Percentiles rank a stretch among this genome's conserved stretches.
These are phyloP conservation scores for Clavulina sp. DNA, from an alignment of 768 basidiomycete species.

Conservation along the genomic window DNA sequence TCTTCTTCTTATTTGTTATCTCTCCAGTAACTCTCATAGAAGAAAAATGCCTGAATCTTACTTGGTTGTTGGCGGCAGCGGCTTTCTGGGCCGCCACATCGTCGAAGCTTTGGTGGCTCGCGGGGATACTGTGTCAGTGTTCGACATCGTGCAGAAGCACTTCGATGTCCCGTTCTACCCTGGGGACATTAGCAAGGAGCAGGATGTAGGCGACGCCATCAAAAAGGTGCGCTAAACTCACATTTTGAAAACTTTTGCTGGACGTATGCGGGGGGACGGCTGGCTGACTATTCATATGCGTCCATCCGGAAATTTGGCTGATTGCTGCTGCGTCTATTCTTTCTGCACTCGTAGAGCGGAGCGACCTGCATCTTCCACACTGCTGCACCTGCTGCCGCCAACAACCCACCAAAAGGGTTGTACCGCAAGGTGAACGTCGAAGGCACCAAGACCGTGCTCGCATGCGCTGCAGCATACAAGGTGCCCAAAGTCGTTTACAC, in stretches of 20 bases:
- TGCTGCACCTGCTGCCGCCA: constrained; percentile 64
- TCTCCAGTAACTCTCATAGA: no score
- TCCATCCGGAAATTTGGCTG: not conserved
- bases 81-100: constrained; percentile 81
- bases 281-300: not conserved
- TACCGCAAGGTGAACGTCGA: constrained; percentile 91
- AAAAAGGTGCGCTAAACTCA: constrained; percentile 35
- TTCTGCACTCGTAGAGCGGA: constrained; percentile 33
- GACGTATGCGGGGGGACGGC: no score
- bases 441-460: constrained; percentile 72
- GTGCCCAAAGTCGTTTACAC: constrained; percentile 88
- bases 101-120: constrained; percentile 69
- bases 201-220: constrained; percentile 53
- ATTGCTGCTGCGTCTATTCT: no score
- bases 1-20: no score
- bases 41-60: constrained; percentile 39
- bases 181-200: constrained; percentile 71
- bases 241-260: not conserved
- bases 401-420: constrained; percentile 34
- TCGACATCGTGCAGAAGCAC: constrained; percentile 86
- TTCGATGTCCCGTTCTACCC: constrained; percentile 68
- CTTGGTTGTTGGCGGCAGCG: constrained; percentile 86
- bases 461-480: constrained; percentile 51
- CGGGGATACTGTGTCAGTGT: constrained; percentile 64
- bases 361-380: constrained; percentile 92